phyloP scores from a whole-genome alignment of 768 basidiomycete genomes.

The Tephrocybe sp. region DNA sequence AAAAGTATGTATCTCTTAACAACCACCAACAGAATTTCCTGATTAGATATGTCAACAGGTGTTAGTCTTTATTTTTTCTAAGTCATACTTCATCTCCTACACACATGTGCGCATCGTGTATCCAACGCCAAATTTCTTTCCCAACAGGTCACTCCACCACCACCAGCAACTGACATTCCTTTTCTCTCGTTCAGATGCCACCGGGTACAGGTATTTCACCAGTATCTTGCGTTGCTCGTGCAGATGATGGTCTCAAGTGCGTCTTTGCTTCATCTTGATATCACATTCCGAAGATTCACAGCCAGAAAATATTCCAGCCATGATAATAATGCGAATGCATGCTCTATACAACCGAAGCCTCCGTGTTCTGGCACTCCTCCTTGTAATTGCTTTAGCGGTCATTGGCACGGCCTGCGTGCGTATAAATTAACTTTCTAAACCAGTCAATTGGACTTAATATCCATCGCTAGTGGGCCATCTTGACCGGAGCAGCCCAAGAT shows the following conservation, averaged over 20 bases:
- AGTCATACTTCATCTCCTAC: neutral
- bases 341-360: constrained; percentile 40
- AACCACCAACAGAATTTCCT: neutral
- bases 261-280: neutral
- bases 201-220: constrained; percentile 14
- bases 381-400: constrained; percentile 22
- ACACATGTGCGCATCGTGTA: neutral
- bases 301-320: constrained; percentile 13
- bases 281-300: neutral
- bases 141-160: neutral
- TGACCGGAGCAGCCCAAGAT: constrained; percentile 19
- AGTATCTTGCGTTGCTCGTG: constrained; percentile 17
- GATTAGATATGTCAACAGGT: constrained; percentile 9
- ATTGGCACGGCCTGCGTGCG: constrained; percentile 29
- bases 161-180: neutral
- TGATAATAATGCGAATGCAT: constrained; percentile 42
- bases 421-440: no score
- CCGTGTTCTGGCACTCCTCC: constrained; percentile 26
- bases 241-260: constrained; percentile 16
- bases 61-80: constrained; percentile 3
- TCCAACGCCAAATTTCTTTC: neutral
- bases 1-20: constrained; percentile 8
- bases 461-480: constrained; percentile 30
- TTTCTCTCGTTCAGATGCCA: constrained; percentile 13
- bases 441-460: no score